Evolutionary conservation across 2,329 filamentous ascomycete genomes (phyloP).

Genomic region (Trichoderma sp.): DNA sequence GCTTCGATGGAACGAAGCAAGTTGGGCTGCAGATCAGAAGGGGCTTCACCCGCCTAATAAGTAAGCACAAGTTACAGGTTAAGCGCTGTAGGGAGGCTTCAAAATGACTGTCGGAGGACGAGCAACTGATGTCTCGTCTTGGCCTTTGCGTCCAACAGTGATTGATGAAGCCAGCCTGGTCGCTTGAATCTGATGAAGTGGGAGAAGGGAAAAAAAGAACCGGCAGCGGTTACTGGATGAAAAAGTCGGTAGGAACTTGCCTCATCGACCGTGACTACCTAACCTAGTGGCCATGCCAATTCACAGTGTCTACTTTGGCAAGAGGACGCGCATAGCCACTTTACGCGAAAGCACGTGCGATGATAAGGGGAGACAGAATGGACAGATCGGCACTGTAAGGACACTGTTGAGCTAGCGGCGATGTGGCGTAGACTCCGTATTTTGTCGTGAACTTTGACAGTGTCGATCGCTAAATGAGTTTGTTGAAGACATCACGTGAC

Average conservation of each 20-base stretch:
- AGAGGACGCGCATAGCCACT: constrained; percentile 29
- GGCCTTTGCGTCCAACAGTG: not conserved
- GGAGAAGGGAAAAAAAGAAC: constrained; percentile 1
- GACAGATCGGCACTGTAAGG: constrained; percentile 22
- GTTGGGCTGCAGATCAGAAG: not conserved
- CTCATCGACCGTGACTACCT: constrained; percentile 26
- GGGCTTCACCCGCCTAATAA: not conserved
- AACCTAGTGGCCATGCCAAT: constrained; percentile 24
- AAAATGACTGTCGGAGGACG: not conserved
- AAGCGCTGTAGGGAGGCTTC: not conserved
- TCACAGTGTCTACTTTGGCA: constrained; percentile 32
- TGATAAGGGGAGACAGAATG: not conserved
- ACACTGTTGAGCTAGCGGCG: constrained; percentile 18
- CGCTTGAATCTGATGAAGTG: not conserved
- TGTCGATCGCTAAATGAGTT: constrained; percentile 19
- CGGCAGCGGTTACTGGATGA: constrained; percentile 6
- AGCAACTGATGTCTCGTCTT: not conserved
- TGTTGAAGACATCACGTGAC: constrained; percentile 31
- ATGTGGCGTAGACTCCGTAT: not conserved
- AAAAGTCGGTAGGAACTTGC: constrained; percentile 31
- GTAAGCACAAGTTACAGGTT: not conserved
- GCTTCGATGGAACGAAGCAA: not conserved
- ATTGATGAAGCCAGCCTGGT: not conserved
- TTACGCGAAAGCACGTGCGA: constrained; percentile 37
- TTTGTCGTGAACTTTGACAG: constrained; percentile 20